Base-by-base conservation (phyloP, 2,329 filamentous ascomycete species). In the Trichoderma harzianum region DNA sequence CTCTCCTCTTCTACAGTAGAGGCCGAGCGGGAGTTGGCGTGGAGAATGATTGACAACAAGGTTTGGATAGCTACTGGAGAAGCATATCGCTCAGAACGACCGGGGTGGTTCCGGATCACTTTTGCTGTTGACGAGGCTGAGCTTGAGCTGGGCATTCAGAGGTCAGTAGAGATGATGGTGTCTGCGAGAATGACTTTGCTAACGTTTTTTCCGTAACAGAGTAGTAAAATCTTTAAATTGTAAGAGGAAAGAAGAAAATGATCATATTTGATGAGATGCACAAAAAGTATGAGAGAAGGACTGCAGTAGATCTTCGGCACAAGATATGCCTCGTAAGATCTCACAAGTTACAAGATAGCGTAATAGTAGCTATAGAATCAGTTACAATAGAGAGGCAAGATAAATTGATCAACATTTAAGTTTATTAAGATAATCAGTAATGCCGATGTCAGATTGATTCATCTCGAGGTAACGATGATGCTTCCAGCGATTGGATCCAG, bases 21-120 rank as follows among this genome's bases (percentile, higher is more conserved):
- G n/a, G 60, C 60, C 0, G 60, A 63, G 14, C 34, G 60, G 12
- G 34, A 63, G 7, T 18, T 63, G 60, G 60, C 60, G 24, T 63
- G 60, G 60, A 63, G 11, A 36, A 63, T 63, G 60, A 63, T 63
- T n/a, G 24, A 63, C 10, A 63, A 63, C 34, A 63, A 43, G n/a
- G 60, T 63, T 2, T 63, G 60, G 60, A 24, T 63, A n/a, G 60
- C 60, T 7, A 63, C 60, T 28, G 60, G 60, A 43, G 60, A 63
- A 28, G 60, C 60, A 7, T 63, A 63, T 43, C 60, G 60, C 8
- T 63, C 60, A 16, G 60, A 63, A 18, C 60, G 60, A 1, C 60
- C 60, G 4, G 60, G 60, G 2, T 63, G 60, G 32, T 63, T 63
- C 36, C 60, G 60, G 11, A 43, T 63, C 1, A 63, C 60, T n/a